phyloP scores from a whole-genome alignment of 2,329 filamentous ascomycete genomes.

The Emergomyces pasteurianus region DNA sequence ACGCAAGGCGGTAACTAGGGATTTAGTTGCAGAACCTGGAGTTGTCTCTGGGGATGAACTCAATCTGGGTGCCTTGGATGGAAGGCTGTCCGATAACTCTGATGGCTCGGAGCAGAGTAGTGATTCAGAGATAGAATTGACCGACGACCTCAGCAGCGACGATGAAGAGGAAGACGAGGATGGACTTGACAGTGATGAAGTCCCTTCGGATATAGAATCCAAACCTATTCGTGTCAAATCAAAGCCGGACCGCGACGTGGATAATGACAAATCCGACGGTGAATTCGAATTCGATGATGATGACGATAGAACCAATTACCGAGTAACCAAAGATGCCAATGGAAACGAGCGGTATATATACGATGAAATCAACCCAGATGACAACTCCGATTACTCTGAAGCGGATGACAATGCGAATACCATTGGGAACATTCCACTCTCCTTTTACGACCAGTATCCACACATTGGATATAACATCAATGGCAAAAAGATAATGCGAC shows the following conservation, averaged over 20 bases:
- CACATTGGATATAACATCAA: conserved; percentile 99
- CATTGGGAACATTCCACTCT: conserved; percentile 85
- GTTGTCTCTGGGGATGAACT: conserved; percentile 51
- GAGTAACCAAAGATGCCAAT: conserved; percentile 68
- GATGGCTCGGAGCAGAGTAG: conserved; percentile 27
- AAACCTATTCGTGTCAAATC: conserved; percentile 30
- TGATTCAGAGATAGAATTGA: conserved; percentile 40
- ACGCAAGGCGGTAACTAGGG: conserved; percentile 51
- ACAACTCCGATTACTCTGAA: conserved; percentile 93
- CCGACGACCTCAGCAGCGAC: conserved; percentile 41
- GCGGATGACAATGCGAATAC: conserved; percentile 70
- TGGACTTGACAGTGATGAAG: conserved; percentile 38
- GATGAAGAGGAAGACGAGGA: conserved; percentile 40
- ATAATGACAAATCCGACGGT: conserved; percentile 18
- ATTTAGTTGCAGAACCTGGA: conserved; percentile 38
- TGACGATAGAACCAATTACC: conserved; percentile 41
- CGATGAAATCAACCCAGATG: conserved; percentile 82
- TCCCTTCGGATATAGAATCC: conserved; percentile 34
- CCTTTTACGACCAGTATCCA: conserved; percentile 94
- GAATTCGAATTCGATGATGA: conserved; percentile 20
- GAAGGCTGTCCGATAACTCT: conserved; percentile 31
- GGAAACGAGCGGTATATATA: conserved; percentile 86
- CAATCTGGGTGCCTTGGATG: conserved; percentile 31
- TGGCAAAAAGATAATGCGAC: conserved; percentile 93
- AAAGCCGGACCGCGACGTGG: conserved; percentile 13